Evolutionary conservation across 176 grass and related monocot species (phyloP).

Genomic region (Aegilops longissima): DNA sequence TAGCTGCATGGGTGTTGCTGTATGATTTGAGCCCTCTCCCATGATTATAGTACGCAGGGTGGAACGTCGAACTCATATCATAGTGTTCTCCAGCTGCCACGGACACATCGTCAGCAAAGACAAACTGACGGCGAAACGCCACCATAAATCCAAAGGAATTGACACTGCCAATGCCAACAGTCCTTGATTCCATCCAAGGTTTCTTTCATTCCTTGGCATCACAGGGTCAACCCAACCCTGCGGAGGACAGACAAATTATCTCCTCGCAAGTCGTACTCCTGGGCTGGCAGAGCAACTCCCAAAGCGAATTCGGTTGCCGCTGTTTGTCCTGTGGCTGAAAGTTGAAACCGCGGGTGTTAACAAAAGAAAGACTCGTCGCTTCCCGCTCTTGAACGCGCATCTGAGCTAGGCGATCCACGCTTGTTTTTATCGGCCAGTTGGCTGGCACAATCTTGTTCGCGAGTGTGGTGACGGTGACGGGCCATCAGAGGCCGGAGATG

Average conservation of each 20-base stretch:
- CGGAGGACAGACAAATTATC: neutral
- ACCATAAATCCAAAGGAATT: conserved; percentile 18
- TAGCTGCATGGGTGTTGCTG: neutral
- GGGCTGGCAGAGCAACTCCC: neutral
- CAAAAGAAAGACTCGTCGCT: neutral
- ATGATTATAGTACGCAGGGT: neutral
- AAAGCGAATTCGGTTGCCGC: neutral
- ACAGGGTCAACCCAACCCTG: neutral
- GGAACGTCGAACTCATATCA: neutral
- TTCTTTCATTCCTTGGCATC: neutral
- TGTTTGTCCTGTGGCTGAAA: neutral
- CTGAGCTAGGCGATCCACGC: neutral
- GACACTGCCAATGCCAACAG: neutral
- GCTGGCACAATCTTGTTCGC: conserved; percentile 18
- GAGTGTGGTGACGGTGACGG: conserved; percentile 16
- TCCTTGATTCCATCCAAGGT: neutral
- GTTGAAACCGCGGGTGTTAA: neutral
- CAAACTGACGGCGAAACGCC: neutral
- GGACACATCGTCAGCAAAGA: neutral
- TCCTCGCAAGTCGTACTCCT: neutral
- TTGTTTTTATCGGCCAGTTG: neutral
- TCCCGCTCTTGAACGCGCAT: neutral
- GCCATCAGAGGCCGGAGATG: conserved; percentile 6
- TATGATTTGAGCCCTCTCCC: neutral
- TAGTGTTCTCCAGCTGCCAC: neutral